These are phyloP conservation scores for Boletus rex-veris DNA, from an alignment of 768 basidiomycete genomes.

Conservation along the genomic window DNA sequence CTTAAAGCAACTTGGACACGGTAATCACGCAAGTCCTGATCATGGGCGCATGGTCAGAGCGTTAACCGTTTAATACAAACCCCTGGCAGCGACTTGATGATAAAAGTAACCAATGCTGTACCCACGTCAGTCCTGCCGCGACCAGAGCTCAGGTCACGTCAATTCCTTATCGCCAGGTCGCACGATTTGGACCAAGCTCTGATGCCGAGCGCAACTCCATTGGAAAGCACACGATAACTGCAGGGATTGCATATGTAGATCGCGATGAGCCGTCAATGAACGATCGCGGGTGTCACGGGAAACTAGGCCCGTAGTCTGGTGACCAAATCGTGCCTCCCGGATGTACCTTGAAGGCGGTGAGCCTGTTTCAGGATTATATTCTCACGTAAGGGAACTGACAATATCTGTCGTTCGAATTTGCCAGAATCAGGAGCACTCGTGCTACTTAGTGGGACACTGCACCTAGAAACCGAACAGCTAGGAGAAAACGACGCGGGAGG, in stretches of 20 bases:
- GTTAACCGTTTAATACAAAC: too few species aligned
- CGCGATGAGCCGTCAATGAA: neutral
- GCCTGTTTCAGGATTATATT: too few species aligned
- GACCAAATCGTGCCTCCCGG: too few species aligned
- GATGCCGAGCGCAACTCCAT: neutral
- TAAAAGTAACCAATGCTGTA: neutral
- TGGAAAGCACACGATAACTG: neutral
- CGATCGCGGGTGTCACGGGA: neutral
- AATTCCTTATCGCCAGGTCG: neutral
- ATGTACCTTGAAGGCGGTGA: too few species aligned
- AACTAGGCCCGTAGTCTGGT: neutral
- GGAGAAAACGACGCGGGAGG: neutral
- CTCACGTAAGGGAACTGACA: neutral
- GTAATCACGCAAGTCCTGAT: neutral
- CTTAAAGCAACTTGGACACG: slow-evolving; percentile 3
- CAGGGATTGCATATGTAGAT: neutral
- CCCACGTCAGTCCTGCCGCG: neutral
- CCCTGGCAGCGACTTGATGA: neutral
- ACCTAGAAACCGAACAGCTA: neutral
- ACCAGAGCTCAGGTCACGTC: neutral
- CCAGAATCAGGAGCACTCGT: too few species aligned
- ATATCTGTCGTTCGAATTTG: too few species aligned
- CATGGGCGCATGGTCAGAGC: neutral
- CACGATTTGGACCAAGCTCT: too few species aligned
- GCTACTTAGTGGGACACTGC: too few species aligned